phyloP scores from a whole-genome alignment of 1,284 basidiomycete genomes.

The Ceratobasidium sp. region DNA sequence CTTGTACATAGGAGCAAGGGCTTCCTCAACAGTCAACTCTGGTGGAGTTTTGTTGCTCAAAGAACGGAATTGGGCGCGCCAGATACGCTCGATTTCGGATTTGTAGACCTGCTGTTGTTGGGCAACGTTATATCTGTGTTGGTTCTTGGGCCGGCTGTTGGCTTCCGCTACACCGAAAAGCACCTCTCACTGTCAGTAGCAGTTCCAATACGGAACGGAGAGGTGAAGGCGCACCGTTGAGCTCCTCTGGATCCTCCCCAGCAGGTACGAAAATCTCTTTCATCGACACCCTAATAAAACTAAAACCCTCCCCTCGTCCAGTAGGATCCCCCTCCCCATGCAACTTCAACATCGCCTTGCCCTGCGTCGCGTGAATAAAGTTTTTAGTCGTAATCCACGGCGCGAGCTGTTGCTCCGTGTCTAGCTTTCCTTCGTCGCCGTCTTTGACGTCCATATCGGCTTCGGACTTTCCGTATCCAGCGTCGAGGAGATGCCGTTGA shows the following conservation, averaged over 20 bases:
- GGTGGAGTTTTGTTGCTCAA: slow-evolving; percentile 90
- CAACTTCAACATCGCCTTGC: slow-evolving; percentile 96
- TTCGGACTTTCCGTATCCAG: slow-evolving; percentile 93
- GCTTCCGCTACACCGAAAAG: slow-evolving; percentile 75
- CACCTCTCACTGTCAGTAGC: background rate
- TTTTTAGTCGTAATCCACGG: slow-evolving; percentile 99
- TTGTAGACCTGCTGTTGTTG: slow-evolving; percentile 98
- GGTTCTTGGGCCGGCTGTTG: slow-evolving; percentile 83
- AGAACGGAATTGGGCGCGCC: slow-evolving; percentile 92
- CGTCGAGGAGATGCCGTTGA: slow-evolving; percentile 93
- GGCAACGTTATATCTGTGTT: slow-evolving; percentile 93
- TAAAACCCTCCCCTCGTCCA: slow-evolving; percentile 96
- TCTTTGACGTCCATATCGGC: slow-evolving; percentile 71
- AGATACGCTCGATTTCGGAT: slow-evolving; percentile 97
- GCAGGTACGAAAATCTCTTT: slow-evolving; percentile 98
- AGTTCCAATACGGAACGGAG: slow-evolving; percentile 40
- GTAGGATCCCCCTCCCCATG: slow-evolving; percentile 98
- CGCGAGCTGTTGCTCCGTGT: slow-evolving; percentile 95
- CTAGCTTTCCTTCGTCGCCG: slow-evolving; percentile 90
- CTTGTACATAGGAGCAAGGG: slow-evolving; percentile 60
- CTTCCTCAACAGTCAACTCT: slow-evolving; percentile 81
- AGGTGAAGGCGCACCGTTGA: slow-evolving; percentile 71
- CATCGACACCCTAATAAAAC: slow-evolving; percentile 97
- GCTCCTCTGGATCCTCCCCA: slow-evolving; percentile 93
- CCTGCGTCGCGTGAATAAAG: slow-evolving; percentile 95